Evolutionary conservation across 1,139 yeast species (phyloP).

Genomic region (Suhomyces wounanorum): DNA sequence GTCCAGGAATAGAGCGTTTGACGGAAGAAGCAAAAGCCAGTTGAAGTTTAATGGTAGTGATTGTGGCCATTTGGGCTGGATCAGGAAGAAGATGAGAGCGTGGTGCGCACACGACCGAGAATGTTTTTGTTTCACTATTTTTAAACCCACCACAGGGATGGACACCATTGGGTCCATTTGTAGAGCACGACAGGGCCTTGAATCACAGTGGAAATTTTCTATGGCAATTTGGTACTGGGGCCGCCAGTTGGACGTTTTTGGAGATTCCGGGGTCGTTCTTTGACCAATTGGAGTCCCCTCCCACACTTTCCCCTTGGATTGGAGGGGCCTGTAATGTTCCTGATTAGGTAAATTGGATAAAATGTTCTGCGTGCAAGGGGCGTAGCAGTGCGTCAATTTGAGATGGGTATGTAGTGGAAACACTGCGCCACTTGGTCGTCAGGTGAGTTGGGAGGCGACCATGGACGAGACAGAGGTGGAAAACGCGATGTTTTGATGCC

Average conservation of each 20-base stretch:
- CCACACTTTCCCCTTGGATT: not conserved
- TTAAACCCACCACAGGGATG: conserved; percentile 1
- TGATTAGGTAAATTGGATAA: not conserved
- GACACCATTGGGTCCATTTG: not conserved
- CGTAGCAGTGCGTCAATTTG: not conserved
- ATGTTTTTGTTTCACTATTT: conserved; percentile 11
- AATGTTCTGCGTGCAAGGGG: not conserved
- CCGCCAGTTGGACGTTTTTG: not conserved
- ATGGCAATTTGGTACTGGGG: not conserved
- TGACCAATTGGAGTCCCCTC: not conserved
- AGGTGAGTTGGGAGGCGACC: not conserved
- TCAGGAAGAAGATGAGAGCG: not conserved
- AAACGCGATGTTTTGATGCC: too few relatives aligned
- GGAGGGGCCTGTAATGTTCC: not conserved
- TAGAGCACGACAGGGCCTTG: not conserved
- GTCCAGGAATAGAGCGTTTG: not conserved
- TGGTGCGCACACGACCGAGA: conserved; percentile 7
- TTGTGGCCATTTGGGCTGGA: conserved; percentile 1
- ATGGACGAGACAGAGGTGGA: not conserved
- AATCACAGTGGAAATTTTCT: too few relatives aligned
- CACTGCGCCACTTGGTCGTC: too few relatives aligned
- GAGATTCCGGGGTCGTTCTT: not conserved
- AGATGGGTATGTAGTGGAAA: too few relatives aligned
- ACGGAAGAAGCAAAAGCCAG: conserved; percentile 1
- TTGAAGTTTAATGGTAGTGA: not conserved